Evolutionary conservation across 768 basidiomycete species (phyloP).

Genomic region (Auricularia cornea): DNA sequence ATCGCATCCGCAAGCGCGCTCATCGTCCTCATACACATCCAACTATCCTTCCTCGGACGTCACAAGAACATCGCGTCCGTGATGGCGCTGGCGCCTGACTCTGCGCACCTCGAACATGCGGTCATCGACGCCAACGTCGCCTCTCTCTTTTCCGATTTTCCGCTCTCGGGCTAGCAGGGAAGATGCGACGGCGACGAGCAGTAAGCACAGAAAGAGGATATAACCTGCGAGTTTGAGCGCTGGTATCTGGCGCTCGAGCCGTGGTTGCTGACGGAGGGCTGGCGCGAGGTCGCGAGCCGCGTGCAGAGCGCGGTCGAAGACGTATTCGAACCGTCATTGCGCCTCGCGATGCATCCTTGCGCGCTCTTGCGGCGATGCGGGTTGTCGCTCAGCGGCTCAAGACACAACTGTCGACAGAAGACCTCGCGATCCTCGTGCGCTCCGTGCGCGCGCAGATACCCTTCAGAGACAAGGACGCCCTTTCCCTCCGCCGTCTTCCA

Average conservation of each 20-base stretch:
- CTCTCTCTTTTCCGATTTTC: background rate
- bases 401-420: background rate
- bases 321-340: conserved; percentile 47
- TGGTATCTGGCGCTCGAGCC: conserved; percentile 81
- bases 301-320: conserved; percentile 70
- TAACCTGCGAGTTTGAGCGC: conserved; percentile 62
- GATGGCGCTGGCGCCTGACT: conserved; percentile 40
- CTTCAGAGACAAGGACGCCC: background rate
- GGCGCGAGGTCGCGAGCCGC: conserved; percentile 73
- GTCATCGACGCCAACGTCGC: background rate
- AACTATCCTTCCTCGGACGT: conserved; percentile 79
- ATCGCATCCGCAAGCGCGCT: conserved; percentile 80
- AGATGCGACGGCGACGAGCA: conserved; percentile 8
- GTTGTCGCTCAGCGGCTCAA: background rate
- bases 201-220: conserved; percentile 26
- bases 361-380: background rate
- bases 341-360: background rate
- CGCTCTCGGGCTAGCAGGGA: background rate
- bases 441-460: background rate
- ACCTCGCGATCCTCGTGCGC: background rate
- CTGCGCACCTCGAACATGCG: background rate
- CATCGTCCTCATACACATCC: conserved; percentile 79
- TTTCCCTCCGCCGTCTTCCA: background rate
- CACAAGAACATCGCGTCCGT: conserved; percentile 70
- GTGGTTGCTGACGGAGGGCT: conserved; percentile 90